A percentile compares a stretch with the other conserved stretches of the same genome.
phyloP scores from a whole-genome alignment of 805 yeast genomes.

The Wickerhamiella kazuoi region DNA sequence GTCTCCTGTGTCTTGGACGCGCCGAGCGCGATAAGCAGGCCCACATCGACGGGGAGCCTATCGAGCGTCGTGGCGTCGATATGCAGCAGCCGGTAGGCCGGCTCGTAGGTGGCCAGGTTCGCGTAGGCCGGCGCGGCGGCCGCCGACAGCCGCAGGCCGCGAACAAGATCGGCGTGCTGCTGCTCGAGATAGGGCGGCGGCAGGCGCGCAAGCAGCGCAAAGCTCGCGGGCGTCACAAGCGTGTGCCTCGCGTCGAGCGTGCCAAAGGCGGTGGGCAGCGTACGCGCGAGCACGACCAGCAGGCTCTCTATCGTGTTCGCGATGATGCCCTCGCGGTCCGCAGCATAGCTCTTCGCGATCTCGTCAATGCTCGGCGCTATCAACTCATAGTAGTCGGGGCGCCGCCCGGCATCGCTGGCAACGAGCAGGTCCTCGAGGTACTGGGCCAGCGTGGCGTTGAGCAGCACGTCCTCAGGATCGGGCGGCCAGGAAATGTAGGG shows the following conservation, averaged over 20 bases:
- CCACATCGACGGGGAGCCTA: slow-evolving; percentile 5
- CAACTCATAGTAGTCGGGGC: neutral
- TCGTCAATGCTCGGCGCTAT: neutral
- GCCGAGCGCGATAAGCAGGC: slow-evolving; percentile 8
- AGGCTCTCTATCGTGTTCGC: slow-evolving; percentile 5
- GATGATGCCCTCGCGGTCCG: slow-evolving; percentile 1
- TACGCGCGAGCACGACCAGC: slow-evolving; percentile 4
- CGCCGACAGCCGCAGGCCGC: slow-evolving; percentile 5
- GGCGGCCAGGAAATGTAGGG: neutral
- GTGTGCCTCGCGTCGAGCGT: slow-evolving; percentile 8
- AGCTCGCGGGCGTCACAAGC: slow-evolving; percentile 3
- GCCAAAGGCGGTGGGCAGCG: slow-evolving; percentile 4
- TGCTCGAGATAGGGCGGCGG: slow-evolving; percentile 10
- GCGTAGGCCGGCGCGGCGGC: slow-evolving; percentile 8
- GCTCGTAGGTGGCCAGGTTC: slow-evolving; percentile 7
- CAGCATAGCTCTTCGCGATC: neutral
- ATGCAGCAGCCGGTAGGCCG: slow-evolving; percentile 6
- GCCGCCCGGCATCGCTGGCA: neutral
- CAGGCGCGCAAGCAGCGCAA: slow-evolving; percentile 9
- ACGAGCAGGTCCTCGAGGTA: neutral
- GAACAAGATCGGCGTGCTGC: slow-evolving; percentile 6
- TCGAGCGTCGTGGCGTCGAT: slow-evolving; percentile 4
- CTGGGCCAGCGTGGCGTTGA: neutral
- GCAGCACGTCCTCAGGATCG: neutral
- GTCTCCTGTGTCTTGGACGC: slow-evolving; percentile 10